phyloP scores from a whole-genome alignment of 768 basidiomycete species.

The Agrocybe praecox region DNA sequence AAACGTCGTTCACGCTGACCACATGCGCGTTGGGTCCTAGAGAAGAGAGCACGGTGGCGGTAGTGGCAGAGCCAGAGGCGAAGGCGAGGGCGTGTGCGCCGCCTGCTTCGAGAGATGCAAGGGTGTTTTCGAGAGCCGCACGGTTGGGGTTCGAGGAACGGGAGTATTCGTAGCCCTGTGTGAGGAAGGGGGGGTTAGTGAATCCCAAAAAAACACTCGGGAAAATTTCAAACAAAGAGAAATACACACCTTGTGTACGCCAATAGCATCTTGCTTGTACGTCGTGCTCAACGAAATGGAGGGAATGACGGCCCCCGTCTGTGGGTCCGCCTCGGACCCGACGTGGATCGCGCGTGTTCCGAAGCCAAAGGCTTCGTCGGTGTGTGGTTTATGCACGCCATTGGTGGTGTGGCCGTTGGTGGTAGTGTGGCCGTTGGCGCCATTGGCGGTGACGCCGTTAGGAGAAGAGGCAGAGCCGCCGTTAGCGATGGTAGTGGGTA shows the following conservation, averaged over 20 bases:
- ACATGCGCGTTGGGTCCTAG: constrained; percentile 78
- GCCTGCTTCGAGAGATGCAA: constrained; percentile 80
- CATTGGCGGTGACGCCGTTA: neutral
- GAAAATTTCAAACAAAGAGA: neutral
- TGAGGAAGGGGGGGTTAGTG: too few relatives aligned
- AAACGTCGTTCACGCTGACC: constrained; percentile 89
- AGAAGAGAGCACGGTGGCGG: constrained; percentile 79
- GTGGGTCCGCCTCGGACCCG: constrained; percentile 72
- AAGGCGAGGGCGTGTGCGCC: constrained; percentile 79
- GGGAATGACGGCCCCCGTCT: constrained; percentile 87
- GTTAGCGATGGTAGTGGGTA: too few relatives aligned
- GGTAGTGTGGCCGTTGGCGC: neutral
- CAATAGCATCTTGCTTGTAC: constrained; percentile 80
- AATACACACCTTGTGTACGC: constrained; percentile 68
- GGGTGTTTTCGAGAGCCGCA: constrained; percentile 70
- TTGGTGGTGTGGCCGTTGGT: neutral
- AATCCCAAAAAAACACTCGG: too few relatives aligned
- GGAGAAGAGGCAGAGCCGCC: too few relatives aligned
- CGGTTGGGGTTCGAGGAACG: constrained; percentile 91
- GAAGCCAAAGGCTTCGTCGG: constrained; percentile 46
- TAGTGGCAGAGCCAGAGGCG: constrained; percentile 83
- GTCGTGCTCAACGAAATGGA: constrained; percentile 92
- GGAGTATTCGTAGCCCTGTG: constrained; percentile 87
- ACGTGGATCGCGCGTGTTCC: constrained; percentile 86
- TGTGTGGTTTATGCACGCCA: neutral